These are phyloP conservation scores for Stemphylium beticola DNA, from an alignment of 2,329 filamentous ascomycete genomes.

Conservation along the genomic window DNA sequence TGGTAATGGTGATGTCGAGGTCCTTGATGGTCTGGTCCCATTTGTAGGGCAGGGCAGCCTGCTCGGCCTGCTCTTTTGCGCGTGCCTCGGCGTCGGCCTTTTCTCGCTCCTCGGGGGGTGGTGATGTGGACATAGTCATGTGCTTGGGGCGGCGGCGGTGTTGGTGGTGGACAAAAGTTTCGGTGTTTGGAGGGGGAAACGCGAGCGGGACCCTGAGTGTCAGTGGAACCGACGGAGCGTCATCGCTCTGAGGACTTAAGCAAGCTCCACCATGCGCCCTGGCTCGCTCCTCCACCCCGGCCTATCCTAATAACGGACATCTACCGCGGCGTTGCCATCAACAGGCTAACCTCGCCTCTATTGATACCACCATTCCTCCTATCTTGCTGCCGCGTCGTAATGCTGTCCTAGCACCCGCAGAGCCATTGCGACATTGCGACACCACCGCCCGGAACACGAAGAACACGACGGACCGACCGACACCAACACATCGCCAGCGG, in stretches of 20 bases:
- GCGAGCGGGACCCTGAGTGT: constrained; percentile 14
- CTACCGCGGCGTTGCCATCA: constrained; percentile 19
- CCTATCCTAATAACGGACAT: constrained; percentile 22
- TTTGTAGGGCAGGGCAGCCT: constrained; percentile 91
- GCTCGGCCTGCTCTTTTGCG: constrained; percentile 82
- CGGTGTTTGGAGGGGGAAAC: constrained; percentile 17
- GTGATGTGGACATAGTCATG: constrained; percentile 49
- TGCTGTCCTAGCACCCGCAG: constrained; percentile 37
- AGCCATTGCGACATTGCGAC: constrained; percentile 22
- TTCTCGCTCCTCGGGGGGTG: constrained; percentile 61
- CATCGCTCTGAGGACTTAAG: constrained; percentile 19
- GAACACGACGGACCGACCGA: constrained; percentile 12
- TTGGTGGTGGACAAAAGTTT: constrained; percentile 8
- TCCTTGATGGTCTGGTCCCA: constrained; percentile 95
- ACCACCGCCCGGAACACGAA: background rate
- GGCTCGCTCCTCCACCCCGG: constrained; percentile 21
- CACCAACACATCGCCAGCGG: constrained; percentile 19
- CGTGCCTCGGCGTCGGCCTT: constrained; percentile 63
- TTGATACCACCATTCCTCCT: constrained; percentile 28
- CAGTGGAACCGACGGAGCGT: constrained; percentile 19
- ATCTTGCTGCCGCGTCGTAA: constrained; percentile 25
- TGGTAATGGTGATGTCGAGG: constrained; percentile 76
- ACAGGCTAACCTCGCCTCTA: constrained; percentile 17
- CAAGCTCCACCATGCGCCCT: constrained; percentile 26
- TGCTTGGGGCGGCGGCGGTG: constrained; percentile 9